Percentiles rank a stretch among this genome's conserved stretches.
These are phyloP conservation scores for Pseudonectria buxi DNA, from an alignment of 2,329 filamentous ascomycete genomes.

Conservation along the genomic window DNA sequence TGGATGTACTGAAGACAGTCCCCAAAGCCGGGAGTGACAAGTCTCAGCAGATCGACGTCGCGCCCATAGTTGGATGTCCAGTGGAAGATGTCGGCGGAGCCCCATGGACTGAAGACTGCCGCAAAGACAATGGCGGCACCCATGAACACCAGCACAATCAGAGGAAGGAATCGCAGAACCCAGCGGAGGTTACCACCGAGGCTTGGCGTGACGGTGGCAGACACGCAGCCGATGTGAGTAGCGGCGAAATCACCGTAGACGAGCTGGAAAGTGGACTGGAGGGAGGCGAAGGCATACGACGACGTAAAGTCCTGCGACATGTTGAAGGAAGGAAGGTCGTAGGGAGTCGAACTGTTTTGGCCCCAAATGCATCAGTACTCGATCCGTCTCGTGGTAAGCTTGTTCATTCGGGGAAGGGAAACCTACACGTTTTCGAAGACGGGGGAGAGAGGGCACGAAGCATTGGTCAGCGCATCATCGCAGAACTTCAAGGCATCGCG, in stretches of 20 bases:
- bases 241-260: slow-evolving; percentile 62
- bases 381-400: too few species aligned
- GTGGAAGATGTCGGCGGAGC: slow-evolving; percentile 79
- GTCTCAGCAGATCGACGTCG: slow-evolving; percentile 80
- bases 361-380: too few species aligned
- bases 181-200: slow-evolving; percentile 60
- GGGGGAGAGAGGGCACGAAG: slow-evolving; percentile 67
- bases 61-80: slow-evolving; percentile 98
- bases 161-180: slow-evolving; percentile 68
- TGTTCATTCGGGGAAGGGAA: too few species aligned
- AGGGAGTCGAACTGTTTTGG: slow-evolving; percentile 31
- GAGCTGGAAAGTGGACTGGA: slow-evolving; percentile 66
- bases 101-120: slow-evolving; percentile 89
- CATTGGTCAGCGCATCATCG: slow-evolving; percentile 48
- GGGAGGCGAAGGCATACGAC: slow-evolving; percentile 80
- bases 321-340: slow-evolving; percentile 63
- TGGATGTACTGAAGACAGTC: slow-evolving; percentile 97
- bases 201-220: slow-evolving; percentile 75
- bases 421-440: slow-evolving; percentile 52
- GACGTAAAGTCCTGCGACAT: slow-evolving; percentile 69
- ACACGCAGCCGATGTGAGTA: slow-evolving; percentile 70
- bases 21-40: slow-evolving; percentile 93
- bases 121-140: slow-evolving; percentile 78
- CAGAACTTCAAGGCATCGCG: slow-evolving; percentile 59
- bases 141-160: slow-evolving; percentile 71